Conservation (phyloP, 2,329 filamentous ascomycete genomes). For the Penicillium sp. region DNA sequence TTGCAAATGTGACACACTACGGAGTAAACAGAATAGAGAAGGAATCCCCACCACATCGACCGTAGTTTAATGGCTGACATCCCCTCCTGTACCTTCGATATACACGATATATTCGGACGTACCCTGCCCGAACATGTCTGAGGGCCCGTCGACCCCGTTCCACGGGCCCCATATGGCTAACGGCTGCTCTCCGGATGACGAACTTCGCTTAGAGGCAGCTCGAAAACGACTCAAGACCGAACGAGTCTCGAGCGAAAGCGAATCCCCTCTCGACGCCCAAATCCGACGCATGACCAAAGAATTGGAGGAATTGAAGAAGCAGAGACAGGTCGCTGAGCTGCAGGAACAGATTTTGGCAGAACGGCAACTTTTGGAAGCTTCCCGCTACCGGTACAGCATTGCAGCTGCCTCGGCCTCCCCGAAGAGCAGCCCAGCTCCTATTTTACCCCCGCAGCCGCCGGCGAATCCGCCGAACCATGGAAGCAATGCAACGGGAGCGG, state of each 20-base stretch:
- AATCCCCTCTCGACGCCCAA: constrained; percentile 1
- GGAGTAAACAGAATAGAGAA: background rate
- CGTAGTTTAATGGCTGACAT: background rate
- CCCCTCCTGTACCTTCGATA: background rate
- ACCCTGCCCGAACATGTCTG: background rate
- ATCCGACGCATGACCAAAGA: constrained; percentile 1
- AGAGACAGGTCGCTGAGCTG: background rate
- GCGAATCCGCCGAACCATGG: background rate
- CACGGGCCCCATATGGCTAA: background rate
- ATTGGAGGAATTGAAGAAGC: constrained; percentile 7
- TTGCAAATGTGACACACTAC: too few relatives aligned
- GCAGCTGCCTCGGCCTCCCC: constrained; percentile 1
- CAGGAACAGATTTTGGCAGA: constrained; percentile 5
- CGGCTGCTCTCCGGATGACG: background rate
- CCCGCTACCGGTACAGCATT: background rate
- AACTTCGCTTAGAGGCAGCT: background rate
- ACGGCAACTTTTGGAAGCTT: background rate
- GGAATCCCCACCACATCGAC: background rate
- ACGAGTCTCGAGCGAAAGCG: background rate
- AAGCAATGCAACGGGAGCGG: background rate
- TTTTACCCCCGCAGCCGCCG: background rate
- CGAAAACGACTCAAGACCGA: constrained; percentile 5
- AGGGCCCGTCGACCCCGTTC: background rate
- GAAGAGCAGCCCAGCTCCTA: background rate
- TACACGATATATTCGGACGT: background rate